Evolutionary conservation across 768 basidiomycete genomes (phyloP).

Genomic region (Termitomyces sp.): DNA sequence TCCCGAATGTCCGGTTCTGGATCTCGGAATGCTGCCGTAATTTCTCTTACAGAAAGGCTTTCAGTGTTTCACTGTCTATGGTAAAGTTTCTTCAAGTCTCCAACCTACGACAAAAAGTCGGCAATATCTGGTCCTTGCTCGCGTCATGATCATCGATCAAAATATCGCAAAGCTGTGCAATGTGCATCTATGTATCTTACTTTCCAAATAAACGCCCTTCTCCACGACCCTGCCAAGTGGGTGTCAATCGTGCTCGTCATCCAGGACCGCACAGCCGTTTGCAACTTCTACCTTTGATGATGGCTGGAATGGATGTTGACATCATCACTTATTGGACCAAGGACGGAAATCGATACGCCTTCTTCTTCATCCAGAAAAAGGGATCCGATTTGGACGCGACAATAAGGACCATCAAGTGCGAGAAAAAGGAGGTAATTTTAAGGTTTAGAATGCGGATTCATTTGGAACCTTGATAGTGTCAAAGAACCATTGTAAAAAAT

Average conservation of each 20-base stretch:
- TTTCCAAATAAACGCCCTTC: background rate
- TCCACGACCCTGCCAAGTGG: background rate
- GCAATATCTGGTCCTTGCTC: too few species aligned
- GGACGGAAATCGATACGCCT: background rate
- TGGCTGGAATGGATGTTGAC: background rate
- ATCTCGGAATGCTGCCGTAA: background rate
- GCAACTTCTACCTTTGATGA: background rate
- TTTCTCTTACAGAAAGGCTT: background rate
- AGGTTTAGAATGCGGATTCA: background rate
- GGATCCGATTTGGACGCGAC: background rate
- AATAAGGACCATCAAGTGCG: background rate
- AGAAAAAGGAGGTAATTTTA: background rate
- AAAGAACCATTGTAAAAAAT: background rate
- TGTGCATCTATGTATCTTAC: background rate
- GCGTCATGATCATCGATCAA: background rate
- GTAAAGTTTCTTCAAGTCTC: background rate
- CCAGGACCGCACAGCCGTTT: background rate
- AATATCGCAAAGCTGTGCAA: background rate
- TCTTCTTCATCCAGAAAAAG: background rate
- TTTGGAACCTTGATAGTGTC: background rate
- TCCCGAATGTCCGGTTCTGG: background rate
- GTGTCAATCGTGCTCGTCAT: background rate
- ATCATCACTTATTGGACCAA: background rate
- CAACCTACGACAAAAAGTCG: background rate
- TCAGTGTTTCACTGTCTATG: background rate